These are phyloP conservation scores for Chlorella sp. DNA, from an alignment of 139 green algal species.

Conservation along the genomic window DNA sequence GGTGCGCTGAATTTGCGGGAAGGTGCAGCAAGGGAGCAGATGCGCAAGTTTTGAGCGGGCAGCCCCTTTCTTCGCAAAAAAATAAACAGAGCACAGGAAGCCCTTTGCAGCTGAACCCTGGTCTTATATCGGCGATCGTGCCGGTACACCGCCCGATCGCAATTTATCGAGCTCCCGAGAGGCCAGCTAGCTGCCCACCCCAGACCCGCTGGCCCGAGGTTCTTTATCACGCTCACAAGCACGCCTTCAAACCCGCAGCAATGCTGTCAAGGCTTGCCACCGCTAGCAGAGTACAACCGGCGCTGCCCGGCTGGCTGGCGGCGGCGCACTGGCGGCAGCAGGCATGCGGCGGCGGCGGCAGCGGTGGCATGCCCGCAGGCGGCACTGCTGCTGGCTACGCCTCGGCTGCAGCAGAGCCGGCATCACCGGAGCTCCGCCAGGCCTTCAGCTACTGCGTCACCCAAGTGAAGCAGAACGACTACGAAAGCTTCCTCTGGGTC, in stretches of 20 bases:
- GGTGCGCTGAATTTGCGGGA: neutral
- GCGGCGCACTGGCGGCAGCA: neutral
- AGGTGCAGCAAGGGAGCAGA: no score
- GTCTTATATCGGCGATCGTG: neutral
- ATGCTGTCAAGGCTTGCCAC: neutral
- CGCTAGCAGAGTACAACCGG: neutral
- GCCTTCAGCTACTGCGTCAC: constrained; percentile 47
- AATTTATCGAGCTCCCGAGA: neutral
- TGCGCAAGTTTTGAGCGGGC: no score
- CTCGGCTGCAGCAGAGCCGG: neutral
- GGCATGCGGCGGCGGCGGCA: no score
- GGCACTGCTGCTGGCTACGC: neutral
- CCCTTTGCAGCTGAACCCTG: no score
- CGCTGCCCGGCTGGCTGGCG: neutral
- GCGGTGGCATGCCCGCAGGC: neutral
- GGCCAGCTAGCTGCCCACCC: no score
- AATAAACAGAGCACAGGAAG: no score
- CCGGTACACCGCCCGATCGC: neutral
- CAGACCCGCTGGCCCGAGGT: no score
- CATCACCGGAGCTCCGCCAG: neutral
- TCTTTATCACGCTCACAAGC: neutral
- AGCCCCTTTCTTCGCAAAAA: no score
- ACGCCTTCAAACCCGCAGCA: neutral
- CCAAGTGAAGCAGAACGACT: constrained; percentile 61
- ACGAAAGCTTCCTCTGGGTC: constrained; percentile 79